Conservation (phyloP, 2,329 filamentous ascomycete species). For the Lachnellula hyalina region DNA sequence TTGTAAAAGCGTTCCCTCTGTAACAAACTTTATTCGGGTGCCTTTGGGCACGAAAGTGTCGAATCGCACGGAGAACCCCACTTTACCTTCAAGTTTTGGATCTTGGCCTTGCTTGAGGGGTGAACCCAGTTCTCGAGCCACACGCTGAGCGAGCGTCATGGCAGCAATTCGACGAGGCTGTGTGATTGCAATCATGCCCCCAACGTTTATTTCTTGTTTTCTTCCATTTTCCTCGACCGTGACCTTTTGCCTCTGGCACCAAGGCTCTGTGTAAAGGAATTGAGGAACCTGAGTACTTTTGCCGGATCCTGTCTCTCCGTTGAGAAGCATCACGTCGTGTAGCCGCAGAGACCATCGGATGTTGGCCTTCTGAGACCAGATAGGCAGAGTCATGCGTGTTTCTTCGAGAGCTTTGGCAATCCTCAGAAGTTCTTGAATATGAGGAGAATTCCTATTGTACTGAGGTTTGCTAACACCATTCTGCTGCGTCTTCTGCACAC, state of each 20-base stretch:
- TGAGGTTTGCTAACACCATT: not conserved
- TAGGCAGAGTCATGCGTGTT: conserved; percentile 26
- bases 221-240: conserved; percentile 37
- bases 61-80: conserved; percentile 94
- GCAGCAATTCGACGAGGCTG: conserved; percentile 92
- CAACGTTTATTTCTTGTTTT: conserved; percentile 48
- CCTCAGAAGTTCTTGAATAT: conserved; percentile 14
- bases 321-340: conserved; percentile 69
- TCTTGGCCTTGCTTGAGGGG: conserved; percentile 51
- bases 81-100: conserved; percentile 40
- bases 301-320: conserved; percentile 92
- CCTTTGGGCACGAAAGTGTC: conserved; percentile 78
- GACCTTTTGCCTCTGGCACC: conserved; percentile 63
- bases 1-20: conserved; percentile 92
- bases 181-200: conserved; percentile 85
- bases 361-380: conserved; percentile 27
- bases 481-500: not conserved
- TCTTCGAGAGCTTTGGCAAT: conserved; percentile 20
- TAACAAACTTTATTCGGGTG: conserved; percentile 89
- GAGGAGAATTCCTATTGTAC: conserved; percentile 1
- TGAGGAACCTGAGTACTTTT: conserved; percentile 97
- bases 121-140: conserved; percentile 75
- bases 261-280: conserved; percentile 72
- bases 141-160: conserved; percentile 81
- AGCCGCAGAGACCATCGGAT: conserved; percentile 26